These are phyloP conservation scores for Coleophoma eucalyptorum DNA, from an alignment of 2,329 filamentous ascomycete species.

Conservation along the genomic window DNA sequence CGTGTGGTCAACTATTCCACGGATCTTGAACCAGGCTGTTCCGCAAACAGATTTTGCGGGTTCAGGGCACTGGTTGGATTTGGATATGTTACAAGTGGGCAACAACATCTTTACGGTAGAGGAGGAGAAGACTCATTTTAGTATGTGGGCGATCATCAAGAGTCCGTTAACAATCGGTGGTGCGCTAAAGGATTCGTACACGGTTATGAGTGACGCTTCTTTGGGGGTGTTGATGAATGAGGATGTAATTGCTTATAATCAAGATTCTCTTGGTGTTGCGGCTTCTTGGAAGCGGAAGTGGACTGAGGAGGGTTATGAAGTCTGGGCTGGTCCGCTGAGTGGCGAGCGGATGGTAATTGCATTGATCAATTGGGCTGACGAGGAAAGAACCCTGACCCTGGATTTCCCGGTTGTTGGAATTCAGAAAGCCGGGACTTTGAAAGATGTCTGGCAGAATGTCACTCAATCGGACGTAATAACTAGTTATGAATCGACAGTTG, in stretches of 20 bases:
- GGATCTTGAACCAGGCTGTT: conserved; percentile 36
- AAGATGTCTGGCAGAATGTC: conserved; percentile 18
- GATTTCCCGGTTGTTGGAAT: conserved; percentile 20
- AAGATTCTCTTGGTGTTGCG: conserved; percentile 18
- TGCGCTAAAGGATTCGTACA: conserved; percentile 16
- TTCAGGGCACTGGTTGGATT: conserved; percentile 35
- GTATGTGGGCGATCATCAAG: conserved; percentile 36
- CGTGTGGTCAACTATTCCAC: conserved; percentile 31
- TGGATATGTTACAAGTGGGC: conserved; percentile 38
- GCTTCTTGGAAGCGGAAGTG: conserved; percentile 19
- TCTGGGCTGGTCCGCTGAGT: conserved; percentile 21
- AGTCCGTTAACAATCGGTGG: conserved; percentile 21
- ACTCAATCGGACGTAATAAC: conserved; percentile 12
- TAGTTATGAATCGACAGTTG: conserved; percentile 14
- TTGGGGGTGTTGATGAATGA: conserved; percentile 16
- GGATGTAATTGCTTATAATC: conserved; percentile 21
- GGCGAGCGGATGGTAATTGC: conserved; percentile 17
- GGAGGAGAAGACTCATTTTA: conserved; percentile 38
- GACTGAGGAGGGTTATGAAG: conserved; percentile 21
- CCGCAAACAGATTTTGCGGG: conserved; percentile 32
- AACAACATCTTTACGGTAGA: conserved; percentile 29
- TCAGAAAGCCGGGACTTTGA: conserved; percentile 15
- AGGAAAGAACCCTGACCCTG: conserved; percentile 13
- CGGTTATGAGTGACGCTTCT: conserved; percentile 8
- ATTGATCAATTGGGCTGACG: conserved; percentile 16